phyloP scores from a whole-genome alignment of 441 rosid genomes.

The Iberis amara region DNA sequence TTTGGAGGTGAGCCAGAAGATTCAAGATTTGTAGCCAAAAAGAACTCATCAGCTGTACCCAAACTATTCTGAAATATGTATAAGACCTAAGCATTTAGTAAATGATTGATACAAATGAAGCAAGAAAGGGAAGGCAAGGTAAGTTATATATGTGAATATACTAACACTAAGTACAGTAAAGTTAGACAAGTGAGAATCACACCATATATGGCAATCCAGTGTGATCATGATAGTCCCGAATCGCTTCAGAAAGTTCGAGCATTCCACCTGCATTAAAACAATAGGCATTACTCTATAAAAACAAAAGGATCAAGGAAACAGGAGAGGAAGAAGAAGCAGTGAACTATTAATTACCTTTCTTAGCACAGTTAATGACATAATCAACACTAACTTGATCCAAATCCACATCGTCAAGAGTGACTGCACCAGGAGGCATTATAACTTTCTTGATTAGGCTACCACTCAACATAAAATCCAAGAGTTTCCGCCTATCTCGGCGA shows the following conservation, averaged over 20 bases:
- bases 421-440: conserved; percentile 97
- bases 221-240: conserved; percentile 86
- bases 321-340: conserved; percentile 13
- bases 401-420: conserved; percentile 92
- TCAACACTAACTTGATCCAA: conserved; percentile 98
- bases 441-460: conserved; percentile 91
- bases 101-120: neutral
- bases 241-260: conserved; percentile 94
- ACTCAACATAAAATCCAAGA: conserved; percentile 75
- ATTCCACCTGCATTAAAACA: conserved; percentile 49
- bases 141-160: too few species aligned
- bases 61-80: conserved; percentile 51
- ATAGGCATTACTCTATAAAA: conserved; percentile 2
- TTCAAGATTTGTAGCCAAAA: conserved; percentile 76
- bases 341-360: conserved; percentile 51
- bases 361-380: conserved; percentile 78
- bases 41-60: conserved; percentile 74
- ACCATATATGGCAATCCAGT: conserved; percentile 85
- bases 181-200: conserved; percentile 4
- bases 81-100: conserved; percentile 18
- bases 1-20: conserved; percentile 90
- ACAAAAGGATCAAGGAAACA: neutral
- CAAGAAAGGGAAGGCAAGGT: neutral
- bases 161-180: neutral
- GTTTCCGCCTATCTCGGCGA: conserved; percentile 77